A percentile compares a stretch with the other conserved stretches of the same genome.
Evolutionary conservation across 208 protist species (phyloP).

Genomic region (Leishmania turanica): DNA sequence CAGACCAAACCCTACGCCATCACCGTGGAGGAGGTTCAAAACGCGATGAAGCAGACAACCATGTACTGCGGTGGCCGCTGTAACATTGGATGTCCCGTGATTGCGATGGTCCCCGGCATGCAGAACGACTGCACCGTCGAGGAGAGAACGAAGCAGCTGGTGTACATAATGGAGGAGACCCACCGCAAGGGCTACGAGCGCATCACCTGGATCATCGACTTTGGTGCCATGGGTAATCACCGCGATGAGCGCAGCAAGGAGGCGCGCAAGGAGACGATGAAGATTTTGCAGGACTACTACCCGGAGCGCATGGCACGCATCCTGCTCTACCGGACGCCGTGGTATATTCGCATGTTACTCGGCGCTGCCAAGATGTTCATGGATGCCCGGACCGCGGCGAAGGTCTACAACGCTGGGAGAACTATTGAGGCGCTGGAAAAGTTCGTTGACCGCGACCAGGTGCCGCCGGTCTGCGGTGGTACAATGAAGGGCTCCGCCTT

Average conservation of each 20-base stretch:
- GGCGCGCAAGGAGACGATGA: constrained; percentile 56
- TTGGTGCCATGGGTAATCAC: constrained; percentile 62
- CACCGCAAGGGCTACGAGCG: constrained; percentile 60
- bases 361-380: constrained; percentile 53
- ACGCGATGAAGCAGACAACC: constrained; percentile 46
- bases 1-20: constrained; percentile 53
- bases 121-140: constrained; percentile 50
- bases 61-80: constrained; percentile 47
- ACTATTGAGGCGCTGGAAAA: constrained; percentile 48
- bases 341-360: constrained; percentile 55
- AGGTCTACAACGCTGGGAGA: constrained; percentile 40
- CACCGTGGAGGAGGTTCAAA: constrained; percentile 32
- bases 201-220: constrained; percentile 75
- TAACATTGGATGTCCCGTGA: constrained; percentile 41
- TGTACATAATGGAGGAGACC: constrained; percentile 72
- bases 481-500: constrained; percentile 21
- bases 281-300: constrained; percentile 77
- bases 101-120: constrained; percentile 62
- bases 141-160: constrained; percentile 53
- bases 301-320: constrained; percentile 59
- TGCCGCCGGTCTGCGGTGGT: constrained; percentile 39
- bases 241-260: constrained; percentile 38
- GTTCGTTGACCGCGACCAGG: constrained; percentile 41
- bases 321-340: constrained; percentile 61
- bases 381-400: constrained; percentile 42